phyloP scores from a whole-genome alignment of 148 eudicot genomes.

The Linanthus parryae region DNA sequence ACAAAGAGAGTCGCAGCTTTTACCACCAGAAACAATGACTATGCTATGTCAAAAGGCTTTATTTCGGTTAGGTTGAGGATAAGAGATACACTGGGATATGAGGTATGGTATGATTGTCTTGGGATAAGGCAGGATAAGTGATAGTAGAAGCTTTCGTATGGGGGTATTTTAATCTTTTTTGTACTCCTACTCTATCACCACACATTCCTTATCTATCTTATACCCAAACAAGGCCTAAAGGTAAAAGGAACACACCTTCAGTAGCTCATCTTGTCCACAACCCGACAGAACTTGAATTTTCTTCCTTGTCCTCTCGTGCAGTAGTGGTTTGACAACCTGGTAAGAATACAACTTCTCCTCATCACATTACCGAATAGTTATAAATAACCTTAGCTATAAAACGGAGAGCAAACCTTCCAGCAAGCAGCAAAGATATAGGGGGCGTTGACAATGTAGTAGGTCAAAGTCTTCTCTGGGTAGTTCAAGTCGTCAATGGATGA shows the following conservation, averaged over 20 bases:
- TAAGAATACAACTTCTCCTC: constrained; percentile 7
- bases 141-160: background rate
- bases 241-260: constrained; percentile 47
- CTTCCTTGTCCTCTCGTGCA: constrained; percentile 85
- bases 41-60: too few species aligned
- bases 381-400: too few species aligned
- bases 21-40: too few species aligned
- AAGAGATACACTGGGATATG: too few species aligned
- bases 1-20: too few species aligned
- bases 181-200: too few species aligned
- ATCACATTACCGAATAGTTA: too few species aligned
- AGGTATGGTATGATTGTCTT: too few species aligned
- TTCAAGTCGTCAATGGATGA: constrained; percentile 86
- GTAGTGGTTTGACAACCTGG: constrained; percentile 89
- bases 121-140: background rate
- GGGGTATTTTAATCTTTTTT: too few species aligned
- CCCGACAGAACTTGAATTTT: constrained; percentile 83
- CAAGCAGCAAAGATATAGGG: constrained; percentile 93
- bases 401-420: constrained; percentile 64
- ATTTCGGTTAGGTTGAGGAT: too few species aligned
- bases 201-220: too few species aligned
- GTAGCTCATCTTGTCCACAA: constrained; percentile 66
- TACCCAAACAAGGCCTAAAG: too few species aligned
- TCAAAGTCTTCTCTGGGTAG: constrained; percentile 95
- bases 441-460: constrained; percentile 81